Percentiles rank a stretch among this genome's conserved stretches.
Evolutionary conservation across 139 green algal genomes (phyloP).

Genomic region (Chlamydomonas schloesseri): DNA sequence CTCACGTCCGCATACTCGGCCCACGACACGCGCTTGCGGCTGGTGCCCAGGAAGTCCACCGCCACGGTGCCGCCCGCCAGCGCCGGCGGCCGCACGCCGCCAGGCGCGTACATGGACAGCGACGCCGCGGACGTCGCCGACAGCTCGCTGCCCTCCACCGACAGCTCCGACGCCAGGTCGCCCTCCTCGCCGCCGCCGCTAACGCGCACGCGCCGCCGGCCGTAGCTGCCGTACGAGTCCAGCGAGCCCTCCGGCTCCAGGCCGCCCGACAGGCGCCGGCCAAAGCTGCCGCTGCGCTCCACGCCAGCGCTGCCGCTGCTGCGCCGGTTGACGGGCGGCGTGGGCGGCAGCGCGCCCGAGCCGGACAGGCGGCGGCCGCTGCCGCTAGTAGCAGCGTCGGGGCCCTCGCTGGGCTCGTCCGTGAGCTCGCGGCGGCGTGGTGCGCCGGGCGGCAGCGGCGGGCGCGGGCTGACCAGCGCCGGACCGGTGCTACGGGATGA

Average conservation of each 20-base stretch:
- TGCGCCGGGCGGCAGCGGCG: slow-evolving; percentile 32
- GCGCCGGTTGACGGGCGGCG: slow-evolving; percentile 17
- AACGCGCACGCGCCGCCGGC: slow-evolving; percentile 27
- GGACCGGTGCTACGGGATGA: not conserved
- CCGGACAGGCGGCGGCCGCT: not conserved
- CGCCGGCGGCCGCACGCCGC: slow-evolving; percentile 43
- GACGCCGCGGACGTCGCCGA: not conserved
- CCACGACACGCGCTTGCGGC: slow-evolving; percentile 51
- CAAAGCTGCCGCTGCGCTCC: not conserved
- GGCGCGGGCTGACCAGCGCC: slow-evolving; percentile 12
- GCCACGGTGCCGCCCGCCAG: not conserved
- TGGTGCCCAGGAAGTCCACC: slow-evolving; percentile 46
- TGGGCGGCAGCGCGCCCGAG: slow-evolving; percentile 7
- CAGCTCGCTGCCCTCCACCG: slow-evolving; percentile 49
- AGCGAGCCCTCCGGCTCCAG: slow-evolving; percentile 22
- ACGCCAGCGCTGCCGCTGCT: not conserved
- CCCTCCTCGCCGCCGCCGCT: slow-evolving; percentile 2
- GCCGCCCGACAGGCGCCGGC: slow-evolving; percentile 1
- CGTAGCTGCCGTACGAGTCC: not conserved
- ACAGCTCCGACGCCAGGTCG: slow-evolving; percentile 30
- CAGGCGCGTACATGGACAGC: slow-evolving; percentile 36
- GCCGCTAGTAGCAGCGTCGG: not conserved
- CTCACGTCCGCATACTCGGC: slow-evolving; percentile 50
- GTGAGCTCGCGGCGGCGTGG: not conserved
- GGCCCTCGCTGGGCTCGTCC: not conserved